Conservation (phyloP, 805 yeast genomes). For the Yarrowia phangngaensis region DNA sequence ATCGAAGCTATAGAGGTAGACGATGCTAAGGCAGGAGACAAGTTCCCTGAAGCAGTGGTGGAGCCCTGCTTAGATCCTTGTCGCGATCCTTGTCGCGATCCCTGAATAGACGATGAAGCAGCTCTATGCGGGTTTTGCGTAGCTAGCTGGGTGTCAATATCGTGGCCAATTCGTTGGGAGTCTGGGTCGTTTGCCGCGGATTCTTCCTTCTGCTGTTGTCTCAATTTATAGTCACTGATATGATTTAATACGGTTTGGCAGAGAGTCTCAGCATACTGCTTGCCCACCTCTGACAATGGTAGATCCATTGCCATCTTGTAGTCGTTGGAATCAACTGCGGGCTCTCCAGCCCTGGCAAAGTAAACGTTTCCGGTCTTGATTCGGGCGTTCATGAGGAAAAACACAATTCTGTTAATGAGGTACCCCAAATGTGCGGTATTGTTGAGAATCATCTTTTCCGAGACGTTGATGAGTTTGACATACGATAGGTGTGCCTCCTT, state of each 20-base stretch:
- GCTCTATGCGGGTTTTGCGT: conserved; percentile 17
- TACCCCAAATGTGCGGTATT: conserved; percentile 76
- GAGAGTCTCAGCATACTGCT: conserved; percentile 60
- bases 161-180: conserved; percentile 13
- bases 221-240: conserved; percentile 30
- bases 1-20: conserved; percentile 12
- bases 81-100: conserved; percentile 17
- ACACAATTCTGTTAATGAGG: conserved; percentile 83
- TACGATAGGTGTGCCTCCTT: conserved; percentile 56
- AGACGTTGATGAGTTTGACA: conserved; percentile 86
- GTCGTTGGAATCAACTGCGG: conserved; percentile 48
- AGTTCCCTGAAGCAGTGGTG: conserved; percentile 5
- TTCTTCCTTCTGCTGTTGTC: conserved; percentile 18
- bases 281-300: conserved; percentile 64
- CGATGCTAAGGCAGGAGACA: conserved; percentile 23
- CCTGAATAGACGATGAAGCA: background rate
- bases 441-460: conserved; percentile 75
- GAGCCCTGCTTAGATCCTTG: conserved; percentile 17
- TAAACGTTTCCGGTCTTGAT: conserved; percentile 86
- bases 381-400: conserved; percentile 85
- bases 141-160: conserved; percentile 22
- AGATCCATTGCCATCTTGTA: conserved; percentile 72
- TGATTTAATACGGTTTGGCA: conserved; percentile 52
- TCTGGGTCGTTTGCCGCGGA: conserved; percentile 20
- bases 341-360: conserved; percentile 60